Conservation (phyloP, 1,139 yeast species). For the Hyphopichia burtonii region DNA sequence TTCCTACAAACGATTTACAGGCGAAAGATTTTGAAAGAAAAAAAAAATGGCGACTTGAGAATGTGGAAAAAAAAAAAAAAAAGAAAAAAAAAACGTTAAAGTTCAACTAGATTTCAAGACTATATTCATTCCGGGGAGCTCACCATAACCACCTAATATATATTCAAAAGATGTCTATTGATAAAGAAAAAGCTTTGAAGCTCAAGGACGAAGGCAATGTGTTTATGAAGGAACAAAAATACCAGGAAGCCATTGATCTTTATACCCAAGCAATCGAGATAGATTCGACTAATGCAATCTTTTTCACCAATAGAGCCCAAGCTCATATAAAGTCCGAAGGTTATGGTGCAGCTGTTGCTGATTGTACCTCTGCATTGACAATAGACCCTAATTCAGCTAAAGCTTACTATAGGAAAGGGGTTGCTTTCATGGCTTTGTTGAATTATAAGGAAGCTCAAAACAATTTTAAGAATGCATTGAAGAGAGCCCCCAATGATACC, state of each 20-base stretch:
- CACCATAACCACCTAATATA: too few relatives aligned
- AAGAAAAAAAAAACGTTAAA: not conserved
- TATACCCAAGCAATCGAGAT: slow-evolving; percentile 79
- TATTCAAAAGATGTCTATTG: not conserved
- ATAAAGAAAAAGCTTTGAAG: slow-evolving; percentile 43
- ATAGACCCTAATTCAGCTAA: slow-evolving; percentile 69
- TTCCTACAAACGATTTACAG: too few relatives aligned
- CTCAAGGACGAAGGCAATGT: slow-evolving; percentile 74
- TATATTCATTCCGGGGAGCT: too few relatives aligned
- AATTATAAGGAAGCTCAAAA: slow-evolving; percentile 72
- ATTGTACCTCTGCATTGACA: slow-evolving; percentile 70
- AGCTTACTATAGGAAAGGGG: slow-evolving; percentile 82
- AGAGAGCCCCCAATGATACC: slow-evolving; percentile 65
- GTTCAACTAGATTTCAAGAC: not conserved
- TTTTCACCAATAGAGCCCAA: slow-evolving; percentile 85
- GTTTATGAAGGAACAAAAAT: slow-evolving; percentile 62
- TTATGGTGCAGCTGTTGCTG: slow-evolving; percentile 80
- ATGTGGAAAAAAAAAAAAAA: not conserved
- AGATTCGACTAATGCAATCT: slow-evolving; percentile 67
- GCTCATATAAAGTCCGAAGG: slow-evolving; percentile 83
- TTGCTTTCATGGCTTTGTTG: slow-evolving; percentile 73
- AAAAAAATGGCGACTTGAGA: not conserved
- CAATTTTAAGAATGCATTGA: slow-evolving; percentile 67
- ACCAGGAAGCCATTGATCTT: slow-evolving; percentile 61
- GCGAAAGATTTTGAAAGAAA: not conserved